These are phyloP conservation scores for Clitopilus hobsonii DNA, from an alignment of 768 basidiomycete species.

Conservation along the genomic window DNA sequence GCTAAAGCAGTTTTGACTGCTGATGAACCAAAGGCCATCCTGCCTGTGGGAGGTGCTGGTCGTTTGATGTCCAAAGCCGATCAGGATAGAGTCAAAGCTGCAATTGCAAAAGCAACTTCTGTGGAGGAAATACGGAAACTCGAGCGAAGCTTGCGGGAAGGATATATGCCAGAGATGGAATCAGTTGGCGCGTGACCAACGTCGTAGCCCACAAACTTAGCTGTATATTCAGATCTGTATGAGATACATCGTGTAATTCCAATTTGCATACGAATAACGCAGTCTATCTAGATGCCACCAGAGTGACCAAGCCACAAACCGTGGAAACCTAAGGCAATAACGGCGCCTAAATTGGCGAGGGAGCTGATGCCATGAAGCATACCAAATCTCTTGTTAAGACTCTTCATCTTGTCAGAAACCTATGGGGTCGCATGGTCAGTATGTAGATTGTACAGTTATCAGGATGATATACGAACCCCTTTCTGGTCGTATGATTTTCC, in stretches of 20 bases:
- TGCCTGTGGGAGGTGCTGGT: slow-evolving; percentile 63
- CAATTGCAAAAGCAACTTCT: slow-evolving; percentile 87
- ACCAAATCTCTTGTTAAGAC: slow-evolving; percentile 62
- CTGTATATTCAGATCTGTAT: slow-evolving; percentile 13
- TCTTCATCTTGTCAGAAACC: slow-evolving; percentile 68
- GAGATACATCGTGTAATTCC: slow-evolving; percentile 8
- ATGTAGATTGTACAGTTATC: not conserved
- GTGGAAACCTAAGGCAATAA: slow-evolving; percentile 61
- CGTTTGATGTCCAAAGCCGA: slow-evolving; percentile 90
- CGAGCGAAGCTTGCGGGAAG: slow-evolving; percentile 79
- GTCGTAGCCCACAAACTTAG: slow-evolving; percentile 18
- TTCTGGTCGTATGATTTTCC: slow-evolving; percentile 62
- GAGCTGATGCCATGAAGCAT: slow-evolving; percentile 67
- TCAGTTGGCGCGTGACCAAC: slow-evolving; percentile 64
- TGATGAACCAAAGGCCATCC: slow-evolving; percentile 71
- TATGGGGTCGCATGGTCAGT: slow-evolving; percentile 19
- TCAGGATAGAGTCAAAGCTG: slow-evolving; percentile 79
- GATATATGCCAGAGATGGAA: slow-evolving; percentile 77
- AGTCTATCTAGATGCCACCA: slow-evolving; percentile 33
- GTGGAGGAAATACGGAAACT: slow-evolving; percentile 84
- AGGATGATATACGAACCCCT: slow-evolving; percentile 39
- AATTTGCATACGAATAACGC: slow-evolving; percentile 1
- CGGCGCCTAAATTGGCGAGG: slow-evolving; percentile 55
- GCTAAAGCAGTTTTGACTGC: slow-evolving; percentile 60
- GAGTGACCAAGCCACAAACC: slow-evolving; percentile 65